These are phyloP conservation scores for Paramecium biaurelia DNA, from an alignment of 73 alveolate genomes.

Conservation along the genomic window DNA sequence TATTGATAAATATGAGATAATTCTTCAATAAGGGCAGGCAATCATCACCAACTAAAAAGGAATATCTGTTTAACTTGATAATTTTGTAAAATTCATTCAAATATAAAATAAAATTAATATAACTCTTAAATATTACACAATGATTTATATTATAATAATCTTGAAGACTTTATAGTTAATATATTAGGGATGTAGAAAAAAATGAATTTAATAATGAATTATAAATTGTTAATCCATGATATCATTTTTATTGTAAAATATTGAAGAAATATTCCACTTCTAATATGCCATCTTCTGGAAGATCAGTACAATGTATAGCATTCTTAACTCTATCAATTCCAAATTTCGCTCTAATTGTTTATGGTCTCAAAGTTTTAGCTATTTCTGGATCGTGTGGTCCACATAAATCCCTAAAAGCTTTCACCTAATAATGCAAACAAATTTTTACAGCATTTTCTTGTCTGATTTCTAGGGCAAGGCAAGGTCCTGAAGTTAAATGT, in stretches of 20 bases:
- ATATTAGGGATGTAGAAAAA: background rate
- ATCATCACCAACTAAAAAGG: constrained; percentile 49
- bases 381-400: constrained; percentile 99
- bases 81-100: background rate
- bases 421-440: background rate
- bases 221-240: background rate
- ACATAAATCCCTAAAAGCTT: constrained; percentile 84
- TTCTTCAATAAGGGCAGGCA: constrained; percentile 36
- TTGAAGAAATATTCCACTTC: constrained; percentile 93
- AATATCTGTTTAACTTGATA: background rate
- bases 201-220: background rate
- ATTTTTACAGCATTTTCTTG: constrained; percentile 90
- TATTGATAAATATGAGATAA: constrained; percentile 6
- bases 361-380: constrained; percentile 94
- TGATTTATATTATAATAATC: background rate
- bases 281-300: constrained; percentile 95
- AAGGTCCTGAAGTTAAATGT: constrained; percentile 92
- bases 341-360: constrained; percentile 96
- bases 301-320: constrained; percentile 98
- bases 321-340: constrained; percentile 94
- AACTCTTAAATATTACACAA: background rate
- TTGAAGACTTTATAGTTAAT: background rate
- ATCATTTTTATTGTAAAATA: constrained; percentile 67
- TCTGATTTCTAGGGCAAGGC: constrained; percentile 94
- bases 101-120: background rate